Base-by-base conservation (phyloP, 257 asterid genomes). In the Solanum pimpinellifolium region DNA sequence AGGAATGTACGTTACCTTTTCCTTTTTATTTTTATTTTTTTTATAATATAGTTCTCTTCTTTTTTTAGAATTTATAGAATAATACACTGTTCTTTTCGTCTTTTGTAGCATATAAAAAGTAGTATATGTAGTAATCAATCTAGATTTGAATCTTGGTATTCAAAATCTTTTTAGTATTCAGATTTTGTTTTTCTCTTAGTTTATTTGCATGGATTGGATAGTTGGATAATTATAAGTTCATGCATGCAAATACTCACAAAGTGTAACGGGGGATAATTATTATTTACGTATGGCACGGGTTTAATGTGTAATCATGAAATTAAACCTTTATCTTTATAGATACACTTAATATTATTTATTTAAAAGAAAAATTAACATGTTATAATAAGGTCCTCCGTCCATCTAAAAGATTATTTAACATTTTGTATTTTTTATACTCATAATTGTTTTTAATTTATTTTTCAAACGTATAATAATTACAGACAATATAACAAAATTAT, bases 261-360 rank as follows among this genome's bases (percentile, higher is more conserved):
- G 80, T 13, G 65, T 56, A 56, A 56, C 65, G 84, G 42, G 66
- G 84, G 33, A 4, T 56, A 56, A 56, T 25, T 13, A 33, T 33
- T 31, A 70, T 33, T 84, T 84, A 69, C 86, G 86, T 76, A 87
- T 89, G 91, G 68, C 85, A 88, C 65, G 86, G 59, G 46, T 85
- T 91, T 85, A 85, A 88, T 85, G 83, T 83, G 85, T 89, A 89
- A 91, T 91, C 56, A 91, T 89, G 87, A 83, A 77, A 31, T 31
- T 31, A 31, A 33, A 29, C 49, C n/a, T 35, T 73, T 70, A 31
- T 31, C 77, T 13, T 70, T 68, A 27, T 33, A 33, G 5, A 33
- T 33, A 33, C 35, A 33, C 35, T 33, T 33, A 33, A 33, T 33
- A 33, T 33, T 33, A 33, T 33, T 33, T 33, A 33, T 33, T 33